Evolutionary conservation across 2,329 filamentous ascomycete species (phyloP).

Genomic region (Botrytis squamosa): DNA sequence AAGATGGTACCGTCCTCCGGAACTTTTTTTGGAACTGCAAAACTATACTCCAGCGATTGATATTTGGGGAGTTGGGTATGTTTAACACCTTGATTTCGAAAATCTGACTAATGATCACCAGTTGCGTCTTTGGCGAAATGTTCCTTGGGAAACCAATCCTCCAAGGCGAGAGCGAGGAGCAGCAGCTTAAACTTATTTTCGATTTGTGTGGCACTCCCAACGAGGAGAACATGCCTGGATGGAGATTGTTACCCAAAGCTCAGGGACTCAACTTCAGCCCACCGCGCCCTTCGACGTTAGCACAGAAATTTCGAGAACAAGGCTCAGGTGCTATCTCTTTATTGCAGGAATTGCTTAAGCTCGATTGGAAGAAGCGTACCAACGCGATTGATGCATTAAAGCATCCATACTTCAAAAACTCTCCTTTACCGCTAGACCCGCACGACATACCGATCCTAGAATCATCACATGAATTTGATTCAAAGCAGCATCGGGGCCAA

Average conservation of each 20-base stretch:
- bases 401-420: conserved; percentile 84
- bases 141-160: conserved; percentile 90
- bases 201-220: conserved; percentile 87
- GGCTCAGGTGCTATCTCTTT: conserved; percentile 74
- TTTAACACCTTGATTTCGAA: conserved; percentile 23
- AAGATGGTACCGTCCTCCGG: conserved; percentile 93
- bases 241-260: conserved; percentile 77
- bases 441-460: conserved; percentile 89
- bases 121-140: conserved; percentile 99
- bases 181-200: conserved; percentile 93
- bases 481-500: conserved; percentile 84
- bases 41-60: conserved; percentile 97
- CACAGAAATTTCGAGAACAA: conserved; percentile 71
- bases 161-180: conserved; percentile 80
- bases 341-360: conserved; percentile 75
- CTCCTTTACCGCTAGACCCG: conserved; percentile 75
- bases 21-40: conserved; percentile 82
- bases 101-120: conserved; percentile 41
- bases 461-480: conserved; percentile 94
- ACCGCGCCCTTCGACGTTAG: conserved; percentile 61
- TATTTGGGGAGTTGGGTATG: conserved; percentile 94
- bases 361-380: conserved; percentile 85
- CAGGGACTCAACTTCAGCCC: conserved; percentile 66
- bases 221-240: conserved; percentile 90
- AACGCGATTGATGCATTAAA: conserved; percentile 93